These are phyloP conservation scores for Tagetes erecta DNA, from an alignment of 129 eudicot species.

Conservation along the genomic window DNA sequence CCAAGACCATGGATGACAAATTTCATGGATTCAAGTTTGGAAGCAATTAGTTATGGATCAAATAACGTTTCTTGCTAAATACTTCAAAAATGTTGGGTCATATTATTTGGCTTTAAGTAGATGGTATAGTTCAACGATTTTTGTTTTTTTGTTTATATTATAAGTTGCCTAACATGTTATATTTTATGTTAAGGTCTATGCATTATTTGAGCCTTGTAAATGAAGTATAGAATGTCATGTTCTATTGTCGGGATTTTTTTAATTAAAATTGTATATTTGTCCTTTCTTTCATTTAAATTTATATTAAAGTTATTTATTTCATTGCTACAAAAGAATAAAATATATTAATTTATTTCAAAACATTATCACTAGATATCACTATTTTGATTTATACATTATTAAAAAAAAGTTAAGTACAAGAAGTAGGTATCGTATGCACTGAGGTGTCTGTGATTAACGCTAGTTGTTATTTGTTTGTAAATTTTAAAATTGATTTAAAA, in stretches of 20 bases:
- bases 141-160: background rate
- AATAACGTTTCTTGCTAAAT: slow-evolving; percentile 50
- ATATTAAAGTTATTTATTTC: too few species aligned
- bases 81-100: slow-evolving; percentile 1
- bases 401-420: too few species aligned
- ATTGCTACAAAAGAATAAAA: too few species aligned
- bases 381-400: too few species aligned
- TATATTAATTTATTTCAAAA: too few species aligned
- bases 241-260: background rate
- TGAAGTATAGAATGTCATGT: background rate
- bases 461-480: too few species aligned
- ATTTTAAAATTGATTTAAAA: too few species aligned
- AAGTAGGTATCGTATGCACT: too few species aligned
- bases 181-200: background rate
- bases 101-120: background rate
- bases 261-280: background rate
- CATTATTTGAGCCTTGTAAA: background rate
- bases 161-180: background rate
- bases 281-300: too few species aligned
- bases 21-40: slow-evolving; percentile 60
- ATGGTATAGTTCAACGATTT: background rate
- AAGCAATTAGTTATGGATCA: slow-evolving; percentile 86
- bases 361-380: too few species aligned
- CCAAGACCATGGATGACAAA: slow-evolving; percentile 78
- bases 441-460: too few species aligned